phyloP scores from a whole-genome alignment of 805 yeast genomes.

The Dipodascopsis uninucleata region DNA sequence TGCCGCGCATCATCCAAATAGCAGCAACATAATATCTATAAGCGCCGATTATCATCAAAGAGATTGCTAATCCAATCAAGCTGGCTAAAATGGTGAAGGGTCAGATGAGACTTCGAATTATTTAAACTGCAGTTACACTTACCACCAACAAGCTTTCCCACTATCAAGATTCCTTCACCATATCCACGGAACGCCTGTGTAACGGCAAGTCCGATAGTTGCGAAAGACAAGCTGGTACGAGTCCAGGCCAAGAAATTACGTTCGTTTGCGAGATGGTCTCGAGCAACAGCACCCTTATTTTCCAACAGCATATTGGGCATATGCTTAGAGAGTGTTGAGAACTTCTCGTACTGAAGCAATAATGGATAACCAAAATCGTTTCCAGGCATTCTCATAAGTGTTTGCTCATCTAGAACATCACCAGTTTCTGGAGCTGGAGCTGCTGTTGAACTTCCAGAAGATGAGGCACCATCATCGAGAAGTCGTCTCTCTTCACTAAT shows the following conservation, averaged over 20 bases:
- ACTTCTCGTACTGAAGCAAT: constrained; percentile 18
- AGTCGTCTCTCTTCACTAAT: not conserved
- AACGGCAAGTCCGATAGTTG: constrained; percentile 55
- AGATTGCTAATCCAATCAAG: constrained; percentile 15
- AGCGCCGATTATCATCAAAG: constrained; percentile 7
- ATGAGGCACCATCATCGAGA: not conserved
- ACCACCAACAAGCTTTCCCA: constrained; percentile 21
- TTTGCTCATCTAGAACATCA: constrained; percentile 4
- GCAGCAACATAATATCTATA: constrained; percentile 19
- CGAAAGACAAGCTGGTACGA: constrained; percentile 53
- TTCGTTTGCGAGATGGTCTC: constrained; percentile 51
- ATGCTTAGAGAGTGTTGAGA: constrained; percentile 9
- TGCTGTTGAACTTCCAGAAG: not conserved
- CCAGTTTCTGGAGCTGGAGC: not conserved
- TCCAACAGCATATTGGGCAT: constrained; percentile 26
- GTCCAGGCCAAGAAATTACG: constrained; percentile 61
- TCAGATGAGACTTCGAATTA: not conserved
- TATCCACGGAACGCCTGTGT: constrained; percentile 49
- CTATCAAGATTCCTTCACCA: constrained; percentile 19
- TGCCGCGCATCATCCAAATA: constrained; percentile 24
- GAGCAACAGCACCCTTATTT: constrained; percentile 29
- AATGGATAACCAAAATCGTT: constrained; percentile 25
- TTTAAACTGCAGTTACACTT: not conserved
- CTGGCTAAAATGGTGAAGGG: constrained; percentile 4
- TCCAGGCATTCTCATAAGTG: constrained; percentile 12